phyloP scores from a whole-genome alignment of 176 grass and related monocot species.

The Triticum monococcum region DNA sequence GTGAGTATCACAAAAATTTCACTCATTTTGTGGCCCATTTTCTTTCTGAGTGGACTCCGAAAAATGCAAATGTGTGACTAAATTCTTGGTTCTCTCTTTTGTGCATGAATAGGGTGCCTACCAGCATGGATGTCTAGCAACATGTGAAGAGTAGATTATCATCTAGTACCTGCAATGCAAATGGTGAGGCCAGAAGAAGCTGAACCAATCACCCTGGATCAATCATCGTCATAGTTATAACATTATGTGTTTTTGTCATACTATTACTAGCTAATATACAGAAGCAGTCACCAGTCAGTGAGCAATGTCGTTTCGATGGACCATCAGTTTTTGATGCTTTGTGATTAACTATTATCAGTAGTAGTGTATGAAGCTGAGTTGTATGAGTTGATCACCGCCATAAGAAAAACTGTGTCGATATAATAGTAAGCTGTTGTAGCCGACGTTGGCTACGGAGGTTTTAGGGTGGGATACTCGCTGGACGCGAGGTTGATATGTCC shows the following conservation, averaged over 20 bases:
- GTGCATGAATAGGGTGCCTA: slow-evolving; percentile 33
- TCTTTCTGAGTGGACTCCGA: neutral
- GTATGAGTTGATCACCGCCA: no score
- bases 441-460: no score
- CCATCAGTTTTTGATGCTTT: neutral
- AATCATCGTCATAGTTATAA: neutral
- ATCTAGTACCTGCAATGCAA: neutral
- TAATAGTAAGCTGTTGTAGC: no score
- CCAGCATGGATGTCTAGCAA: slow-evolving; percentile 43
- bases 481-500: no score
- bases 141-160: neutral
- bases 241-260: neutral
- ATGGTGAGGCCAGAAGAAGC: neutral
- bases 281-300: neutral
- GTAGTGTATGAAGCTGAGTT: no score
- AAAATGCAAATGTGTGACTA: neutral
- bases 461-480: no score
- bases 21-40: neutral
- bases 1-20: slow-evolving; percentile 26
- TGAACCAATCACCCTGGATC: neutral
- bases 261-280: neutral
- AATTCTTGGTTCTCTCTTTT: neutral
- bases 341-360: no score
- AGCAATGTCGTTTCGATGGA: neutral
- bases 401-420: no score